Conservation (phyloP, 768 basidiomycete species). For the Podaxis pistillaris region DNA sequence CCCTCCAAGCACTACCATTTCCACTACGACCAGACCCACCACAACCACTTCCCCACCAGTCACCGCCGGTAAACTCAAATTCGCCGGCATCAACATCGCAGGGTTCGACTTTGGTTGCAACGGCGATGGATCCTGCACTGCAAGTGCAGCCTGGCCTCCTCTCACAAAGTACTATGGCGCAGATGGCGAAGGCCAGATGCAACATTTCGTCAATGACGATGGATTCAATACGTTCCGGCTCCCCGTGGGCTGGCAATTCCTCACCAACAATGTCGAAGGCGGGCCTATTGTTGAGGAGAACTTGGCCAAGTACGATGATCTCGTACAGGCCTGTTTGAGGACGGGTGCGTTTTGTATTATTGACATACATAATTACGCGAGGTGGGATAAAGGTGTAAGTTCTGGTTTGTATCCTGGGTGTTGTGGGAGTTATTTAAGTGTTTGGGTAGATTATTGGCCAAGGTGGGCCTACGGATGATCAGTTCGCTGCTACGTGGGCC, state of each 20-base stretch:
- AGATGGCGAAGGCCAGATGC: constrained; percentile 57
- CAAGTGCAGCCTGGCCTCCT: constrained; percentile 41
- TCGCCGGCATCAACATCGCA: constrained; percentile 51
- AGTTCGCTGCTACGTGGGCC: constrained; percentile 54
- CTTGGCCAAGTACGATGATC: constrained; percentile 48
- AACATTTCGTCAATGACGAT: constrained; percentile 55
- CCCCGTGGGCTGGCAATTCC: constrained; percentile 60
- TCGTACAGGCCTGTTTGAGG: constrained; percentile 47
- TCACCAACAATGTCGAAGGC: constrained; percentile 35
- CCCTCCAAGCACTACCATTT: background rate
- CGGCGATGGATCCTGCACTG: constrained; percentile 40
- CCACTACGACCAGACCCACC: constrained; percentile 14
- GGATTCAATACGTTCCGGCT: constrained; percentile 59
- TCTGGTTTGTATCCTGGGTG: background rate
- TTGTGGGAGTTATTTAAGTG: background rate
- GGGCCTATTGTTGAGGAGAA: constrained; percentile 41
- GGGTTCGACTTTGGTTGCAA: constrained; percentile 56
- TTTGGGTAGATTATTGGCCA: constrained; percentile 52
- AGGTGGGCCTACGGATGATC: constrained; percentile 54
- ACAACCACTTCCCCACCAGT: constrained; percentile 25
- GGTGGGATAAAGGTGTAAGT: constrained; percentile 45
- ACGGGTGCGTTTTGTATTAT: constrained; percentile 54
- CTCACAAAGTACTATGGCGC: constrained; percentile 40
- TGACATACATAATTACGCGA: constrained; percentile 62
- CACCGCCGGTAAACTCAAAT: constrained; percentile 31